Percentiles rank a stretch among this genome's conserved stretches.
phyloP scores from a whole-genome alignment of 306 rosid species.

The Prunus kanzakura region DNA sequence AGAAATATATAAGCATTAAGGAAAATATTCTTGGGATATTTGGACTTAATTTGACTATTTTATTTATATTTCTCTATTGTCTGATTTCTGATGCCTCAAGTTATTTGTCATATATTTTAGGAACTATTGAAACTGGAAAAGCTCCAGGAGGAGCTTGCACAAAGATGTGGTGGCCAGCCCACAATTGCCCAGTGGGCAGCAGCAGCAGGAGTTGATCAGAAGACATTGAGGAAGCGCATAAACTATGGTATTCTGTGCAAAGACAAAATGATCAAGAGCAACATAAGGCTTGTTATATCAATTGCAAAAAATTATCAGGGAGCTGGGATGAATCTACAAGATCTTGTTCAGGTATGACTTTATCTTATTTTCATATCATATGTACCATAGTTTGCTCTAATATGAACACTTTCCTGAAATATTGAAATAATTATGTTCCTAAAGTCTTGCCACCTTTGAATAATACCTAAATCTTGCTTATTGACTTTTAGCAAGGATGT shows the following conservation, averaged over 20 bases:
- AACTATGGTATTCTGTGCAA: slow-evolving; percentile 74
- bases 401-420: background rate
- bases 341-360: slow-evolving; percentile 87
- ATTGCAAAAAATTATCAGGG: slow-evolving; percentile 92
- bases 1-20: background rate
- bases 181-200: slow-evolving; percentile 91
- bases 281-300: slow-evolving; percentile 89
- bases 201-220: slow-evolving; percentile 83
- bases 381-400: background rate
- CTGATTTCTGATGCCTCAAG: slow-evolving; percentile 31
- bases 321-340: slow-evolving; percentile 89
- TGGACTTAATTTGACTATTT: background rate
- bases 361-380: background rate
- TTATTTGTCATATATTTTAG: slow-evolving; percentile 39
- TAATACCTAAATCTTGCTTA: slow-evolving; percentile 4
- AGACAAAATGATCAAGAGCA: slow-evolving; percentile 95
- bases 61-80: slow-evolving; percentile 11
- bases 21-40: background rate
- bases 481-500: slow-evolving; percentile 79
- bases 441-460: slow-evolving; percentile 10
- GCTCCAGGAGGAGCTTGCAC: slow-evolving; percentile 68
- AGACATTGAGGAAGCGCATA: slow-evolving; percentile 70
- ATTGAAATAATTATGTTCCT: background rate
- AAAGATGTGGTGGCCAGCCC: slow-evolving; percentile 73
- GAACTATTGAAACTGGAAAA: slow-evolving; percentile 81